Conservation (phyloP, 1,139 yeast genomes). For the Lizanozyma gosingica region DNA sequence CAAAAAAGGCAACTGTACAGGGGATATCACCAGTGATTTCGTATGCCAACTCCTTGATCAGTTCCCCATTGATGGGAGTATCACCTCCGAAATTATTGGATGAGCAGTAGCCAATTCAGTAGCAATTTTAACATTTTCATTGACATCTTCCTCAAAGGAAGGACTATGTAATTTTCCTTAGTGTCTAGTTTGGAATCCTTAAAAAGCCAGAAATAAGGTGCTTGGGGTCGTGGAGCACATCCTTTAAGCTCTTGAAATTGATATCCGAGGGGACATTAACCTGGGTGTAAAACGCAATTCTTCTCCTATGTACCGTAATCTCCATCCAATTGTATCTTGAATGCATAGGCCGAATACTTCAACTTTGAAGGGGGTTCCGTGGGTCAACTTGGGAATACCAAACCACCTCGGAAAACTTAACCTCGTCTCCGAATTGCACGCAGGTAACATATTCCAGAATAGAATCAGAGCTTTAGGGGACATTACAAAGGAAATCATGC, state of each 20-base stretch:
- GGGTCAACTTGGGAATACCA: slow-evolving; percentile 55
- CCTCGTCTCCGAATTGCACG: slow-evolving; percentile 89
- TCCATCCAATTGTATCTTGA: slow-evolving; percentile 53
- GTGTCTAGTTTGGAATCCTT: slow-evolving; percentile 58
- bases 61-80: slow-evolving; percentile 47
- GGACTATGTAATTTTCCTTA: slow-evolving; percentile 69
- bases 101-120: slow-evolving; percentile 49
- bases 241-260: slow-evolving; percentile 84
- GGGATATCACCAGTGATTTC: slow-evolving; percentile 92
- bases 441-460: too few relatives aligned
- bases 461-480: too few relatives aligned
- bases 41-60: slow-evolving; percentile 64
- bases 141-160: slow-evolving; percentile 65
- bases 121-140: slow-evolving; percentile 53
- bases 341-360: slow-evolving; percentile 91
- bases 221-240: slow-evolving; percentile 83
- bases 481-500: too few relatives aligned
- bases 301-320: slow-evolving; percentile 56
- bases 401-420: slow-evolving; percentile 87
- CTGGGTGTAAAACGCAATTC: slow-evolving; percentile 89
- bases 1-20: slow-evolving; percentile 81
- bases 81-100: slow-evolving; percentile 52
- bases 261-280: slow-evolving; percentile 93
- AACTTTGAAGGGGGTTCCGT: slow-evolving; percentile 63
- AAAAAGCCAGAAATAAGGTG: slow-evolving; percentile 83